Conservation (phyloP, 2,329 filamentous ascomycete species). For the Scedosporium apiospermum region DNA sequence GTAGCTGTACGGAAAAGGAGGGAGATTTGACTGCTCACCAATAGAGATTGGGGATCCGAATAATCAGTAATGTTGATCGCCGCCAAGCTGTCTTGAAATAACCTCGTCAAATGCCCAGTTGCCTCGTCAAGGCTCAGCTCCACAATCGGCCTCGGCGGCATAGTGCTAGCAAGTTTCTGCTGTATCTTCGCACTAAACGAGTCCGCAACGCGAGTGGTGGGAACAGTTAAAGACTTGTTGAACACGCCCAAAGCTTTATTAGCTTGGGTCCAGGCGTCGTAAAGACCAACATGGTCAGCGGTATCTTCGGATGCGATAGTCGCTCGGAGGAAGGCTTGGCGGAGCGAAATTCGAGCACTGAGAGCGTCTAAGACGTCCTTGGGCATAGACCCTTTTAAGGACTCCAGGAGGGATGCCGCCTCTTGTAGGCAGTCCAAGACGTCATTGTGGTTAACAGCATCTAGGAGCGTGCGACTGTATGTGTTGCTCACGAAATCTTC, state of each 20-base stretch:
- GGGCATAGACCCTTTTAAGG: slow-evolving; percentile 26
- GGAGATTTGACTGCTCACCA: slow-evolving; percentile 37
- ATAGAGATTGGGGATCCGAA: slow-evolving; percentile 56
- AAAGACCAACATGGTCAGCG: slow-evolving; percentile 34
- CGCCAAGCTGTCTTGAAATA: slow-evolving; percentile 65
- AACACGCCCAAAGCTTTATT: slow-evolving; percentile 43
- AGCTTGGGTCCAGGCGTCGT: slow-evolving; percentile 42
- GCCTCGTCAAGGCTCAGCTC: slow-evolving; percentile 65
- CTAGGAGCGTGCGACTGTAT: slow-evolving; percentile 71
- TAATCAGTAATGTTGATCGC: slow-evolving; percentile 60
- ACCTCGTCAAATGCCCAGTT: slow-evolving; percentile 54
- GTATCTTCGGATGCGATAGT: slow-evolving; percentile 38
- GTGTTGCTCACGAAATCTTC: slow-evolving; percentile 95
- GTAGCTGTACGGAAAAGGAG: not conserved
- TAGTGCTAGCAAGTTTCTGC: slow-evolving; percentile 82
- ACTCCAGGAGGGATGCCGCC: slow-evolving; percentile 42
- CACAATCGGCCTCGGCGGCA: slow-evolving; percentile 85
- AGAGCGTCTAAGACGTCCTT: slow-evolving; percentile 45
- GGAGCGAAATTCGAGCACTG: slow-evolving; percentile 53
- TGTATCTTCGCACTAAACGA: slow-evolving; percentile 88
- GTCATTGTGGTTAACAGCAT: slow-evolving; percentile 47
- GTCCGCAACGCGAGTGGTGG: slow-evolving; percentile 59
- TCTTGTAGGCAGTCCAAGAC: slow-evolving; percentile 45
- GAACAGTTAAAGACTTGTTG: slow-evolving; percentile 41
- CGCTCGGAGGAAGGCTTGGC: slow-evolving; percentile 51